Percentiles rank a stretch among this genome's conserved stretches.
phyloP scores from a whole-genome alignment of 768 basidiomycete species.

The Nidularia pulvinata region DNA sequence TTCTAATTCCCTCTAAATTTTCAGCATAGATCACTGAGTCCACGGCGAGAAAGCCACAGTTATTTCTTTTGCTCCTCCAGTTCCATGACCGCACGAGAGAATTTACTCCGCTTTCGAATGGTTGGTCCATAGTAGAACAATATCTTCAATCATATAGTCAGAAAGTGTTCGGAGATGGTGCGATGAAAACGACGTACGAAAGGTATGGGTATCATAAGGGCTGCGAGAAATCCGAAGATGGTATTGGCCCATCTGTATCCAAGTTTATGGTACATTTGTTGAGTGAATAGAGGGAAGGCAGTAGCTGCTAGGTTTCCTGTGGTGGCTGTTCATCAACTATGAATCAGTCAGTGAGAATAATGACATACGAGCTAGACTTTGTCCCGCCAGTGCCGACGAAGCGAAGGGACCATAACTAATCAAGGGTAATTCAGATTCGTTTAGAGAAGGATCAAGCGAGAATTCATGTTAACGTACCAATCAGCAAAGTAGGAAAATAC shows the following conservation, averaged over 20 bases:
- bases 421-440: background rate
- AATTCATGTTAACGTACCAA: constrained; percentile 35
- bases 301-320: constrained; percentile 49
- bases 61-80: background rate
- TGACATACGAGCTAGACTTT: constrained; percentile 54
- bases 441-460: constrained; percentile 3
- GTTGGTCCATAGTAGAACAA: constrained; percentile 40
- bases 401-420: constrained; percentile 58
- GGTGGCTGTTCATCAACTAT: background rate
- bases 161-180: background rate
- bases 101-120: constrained; percentile 37
- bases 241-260: constrained; percentile 63
- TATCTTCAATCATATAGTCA: constrained; percentile 20
- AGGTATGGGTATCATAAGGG: constrained; percentile 58
- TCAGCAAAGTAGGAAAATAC: constrained; percentile 67
- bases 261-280: constrained; percentile 54
- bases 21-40: too few relatives aligned
- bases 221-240: constrained; percentile 51
- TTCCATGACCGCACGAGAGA: constrained; percentile 36
- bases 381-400: constrained; percentile 68
- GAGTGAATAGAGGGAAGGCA: constrained; percentile 64
- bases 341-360: background rate
- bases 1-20: too few relatives aligned
- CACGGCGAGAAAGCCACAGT: too few relatives aligned
- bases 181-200: constrained; percentile 34